Evolutionary conservation across 2,329 filamentous ascomycete species (phyloP).

Genomic region (Alternaria metachromatica): DNA sequence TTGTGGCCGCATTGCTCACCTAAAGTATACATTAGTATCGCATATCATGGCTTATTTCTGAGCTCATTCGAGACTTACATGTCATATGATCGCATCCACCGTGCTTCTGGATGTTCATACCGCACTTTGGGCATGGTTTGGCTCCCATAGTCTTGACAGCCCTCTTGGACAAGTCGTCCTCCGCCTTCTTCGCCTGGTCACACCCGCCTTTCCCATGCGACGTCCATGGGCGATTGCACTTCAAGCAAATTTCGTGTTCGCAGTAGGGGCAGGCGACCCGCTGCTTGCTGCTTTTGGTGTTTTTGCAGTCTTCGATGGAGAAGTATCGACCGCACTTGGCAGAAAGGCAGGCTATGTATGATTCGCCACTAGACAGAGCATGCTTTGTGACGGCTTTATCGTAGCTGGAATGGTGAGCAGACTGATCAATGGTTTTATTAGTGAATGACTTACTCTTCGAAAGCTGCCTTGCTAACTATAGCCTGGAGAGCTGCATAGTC

Average conservation of each 20-base stretch:
- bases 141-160: slow-evolving; percentile 30
- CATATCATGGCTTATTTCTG: neutral
- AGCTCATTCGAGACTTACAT: slow-evolving; percentile 19
- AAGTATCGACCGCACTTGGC: slow-evolving; percentile 29
- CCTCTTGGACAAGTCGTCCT: slow-evolving; percentile 21
- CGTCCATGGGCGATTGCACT: slow-evolving; percentile 28
- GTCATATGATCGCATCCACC: slow-evolving; percentile 36
- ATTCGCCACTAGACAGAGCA: slow-evolving; percentile 12
- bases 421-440: neutral
- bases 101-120: slow-evolving; percentile 33
- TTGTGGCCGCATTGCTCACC: slow-evolving; percentile 23
- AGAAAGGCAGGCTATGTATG: slow-evolving; percentile 29
- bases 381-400: slow-evolving; percentile 26
- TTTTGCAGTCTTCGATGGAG: slow-evolving; percentile 27
- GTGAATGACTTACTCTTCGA: slow-evolving; percentile 20
- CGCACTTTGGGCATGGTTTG: slow-evolving; percentile 36
- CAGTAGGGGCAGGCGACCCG: slow-evolving; percentile 36
- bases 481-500: slow-evolving; percentile 14
- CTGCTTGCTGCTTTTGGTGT: neutral
- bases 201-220: slow-evolving; percentile 20
- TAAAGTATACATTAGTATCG: neutral
- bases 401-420: slow-evolving; percentile 22
- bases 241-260: slow-evolving; percentile 21
- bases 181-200: slow-evolving; percentile 18
- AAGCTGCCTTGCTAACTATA: slow-evolving; percentile 12